These are phyloP conservation scores for Cutaneotrichosporon arboriforme DNA, from an alignment of 1,284 basidiomycete genomes.

Conservation along the genomic window DNA sequence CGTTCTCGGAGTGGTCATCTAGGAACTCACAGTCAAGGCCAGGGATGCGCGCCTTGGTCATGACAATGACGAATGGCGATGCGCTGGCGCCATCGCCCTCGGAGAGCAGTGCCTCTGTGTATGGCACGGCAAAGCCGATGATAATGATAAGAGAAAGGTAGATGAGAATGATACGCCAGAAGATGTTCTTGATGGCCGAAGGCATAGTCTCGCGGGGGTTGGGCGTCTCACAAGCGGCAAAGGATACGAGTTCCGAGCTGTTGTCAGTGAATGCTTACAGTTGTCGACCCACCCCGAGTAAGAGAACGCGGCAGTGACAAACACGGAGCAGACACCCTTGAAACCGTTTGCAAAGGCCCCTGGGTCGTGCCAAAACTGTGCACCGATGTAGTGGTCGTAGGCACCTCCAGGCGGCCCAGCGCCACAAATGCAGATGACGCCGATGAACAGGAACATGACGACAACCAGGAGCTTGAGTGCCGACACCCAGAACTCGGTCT, in stretches of 20 bases:
- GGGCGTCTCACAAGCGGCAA: constrained; percentile 50
- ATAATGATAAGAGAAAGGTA: constrained; percentile 51
- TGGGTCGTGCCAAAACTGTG: constrained; percentile 37
- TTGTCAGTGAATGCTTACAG: neutral
- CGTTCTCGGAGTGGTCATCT: neutral
- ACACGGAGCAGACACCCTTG: constrained; percentile 46
- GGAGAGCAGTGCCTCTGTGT: constrained; percentile 37
- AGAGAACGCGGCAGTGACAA: constrained; percentile 63
- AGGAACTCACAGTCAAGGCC: constrained; percentile 40
- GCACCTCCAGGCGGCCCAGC: constrained; percentile 37
- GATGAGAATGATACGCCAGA: constrained; percentile 53
- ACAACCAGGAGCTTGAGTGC: constrained; percentile 47
- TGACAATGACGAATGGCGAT: constrained; percentile 53
- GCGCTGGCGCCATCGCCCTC: constrained; percentile 48
- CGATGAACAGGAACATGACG: constrained; percentile 45
- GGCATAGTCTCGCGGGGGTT: constrained; percentile 30
- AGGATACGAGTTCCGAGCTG: constrained; percentile 76
- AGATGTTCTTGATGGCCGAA: constrained; percentile 39
- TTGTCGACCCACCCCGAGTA: constrained; percentile 53
- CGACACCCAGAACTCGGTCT: constrained; percentile 47
- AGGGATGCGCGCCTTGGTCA: constrained; percentile 46
- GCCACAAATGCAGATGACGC: constrained; percentile 38
- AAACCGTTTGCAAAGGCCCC: constrained; percentile 49
- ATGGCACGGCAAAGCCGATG: constrained; percentile 51
- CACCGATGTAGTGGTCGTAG: constrained; percentile 33